Percentiles rank a stretch among this genome's conserved stretches.
phyloP scores from a whole-genome alignment of 2,329 filamentous ascomycete genomes.

The Dichotomopilus funicola region DNA sequence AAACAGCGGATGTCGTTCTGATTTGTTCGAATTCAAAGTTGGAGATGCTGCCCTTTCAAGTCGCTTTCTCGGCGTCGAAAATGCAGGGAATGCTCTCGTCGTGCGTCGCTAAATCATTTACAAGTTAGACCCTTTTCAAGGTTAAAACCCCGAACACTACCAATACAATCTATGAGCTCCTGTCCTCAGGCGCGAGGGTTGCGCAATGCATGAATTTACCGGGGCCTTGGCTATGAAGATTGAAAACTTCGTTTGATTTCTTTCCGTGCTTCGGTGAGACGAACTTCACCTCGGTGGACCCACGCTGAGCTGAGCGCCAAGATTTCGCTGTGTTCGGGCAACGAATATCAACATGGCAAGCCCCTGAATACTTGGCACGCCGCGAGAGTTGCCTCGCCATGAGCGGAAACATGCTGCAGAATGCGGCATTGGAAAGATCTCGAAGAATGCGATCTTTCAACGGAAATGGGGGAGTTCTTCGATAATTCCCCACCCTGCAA shows the following conservation, averaged over 20 bases:
- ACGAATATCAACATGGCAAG: conserved; percentile 9
- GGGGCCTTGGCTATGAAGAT: conserved; percentile 12
- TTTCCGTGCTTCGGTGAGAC: background rate
- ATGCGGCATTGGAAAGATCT: too few species aligned
- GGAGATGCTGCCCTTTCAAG: background rate
- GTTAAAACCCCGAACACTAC: too few species aligned
- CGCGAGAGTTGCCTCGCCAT: background rate
- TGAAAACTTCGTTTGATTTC: conserved; percentile 16
- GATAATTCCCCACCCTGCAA: too few species aligned
- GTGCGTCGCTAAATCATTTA: too few species aligned
- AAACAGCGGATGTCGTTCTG: background rate
- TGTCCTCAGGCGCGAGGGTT: too few species aligned
- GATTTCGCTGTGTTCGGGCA: background rate
- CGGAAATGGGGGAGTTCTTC: too few species aligned
- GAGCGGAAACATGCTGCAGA: background rate
- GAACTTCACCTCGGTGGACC: background rate
- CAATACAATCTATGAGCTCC: too few species aligned
- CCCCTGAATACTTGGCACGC: conserved; percentile 7
- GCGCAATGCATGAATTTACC: too few species aligned
- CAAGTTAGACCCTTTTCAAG: too few species aligned
- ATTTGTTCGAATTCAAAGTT: conserved; percentile 1
- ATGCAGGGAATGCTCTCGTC: too few species aligned
- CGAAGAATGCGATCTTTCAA: too few species aligned
- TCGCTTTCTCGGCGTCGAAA: too few species aligned
- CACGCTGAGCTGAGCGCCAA: conserved; percentile 4